These are phyloP conservation scores for Parascedosporium putredinis DNA, from an alignment of 2,329 filamentous ascomycete species.

Conservation along the genomic window DNA sequence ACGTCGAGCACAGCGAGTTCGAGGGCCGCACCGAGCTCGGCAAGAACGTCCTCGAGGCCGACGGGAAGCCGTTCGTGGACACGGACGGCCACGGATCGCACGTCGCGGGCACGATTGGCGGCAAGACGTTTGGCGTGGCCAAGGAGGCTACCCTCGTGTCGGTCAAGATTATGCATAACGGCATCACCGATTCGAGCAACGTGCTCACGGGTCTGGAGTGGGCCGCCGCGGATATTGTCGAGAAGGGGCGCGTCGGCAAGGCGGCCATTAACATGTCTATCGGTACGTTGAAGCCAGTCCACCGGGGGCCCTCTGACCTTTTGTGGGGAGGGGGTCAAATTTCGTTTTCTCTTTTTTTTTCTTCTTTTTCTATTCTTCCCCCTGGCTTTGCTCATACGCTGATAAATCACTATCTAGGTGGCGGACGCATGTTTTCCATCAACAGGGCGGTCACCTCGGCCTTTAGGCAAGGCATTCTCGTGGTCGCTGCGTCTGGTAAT, in stretches of 20 bases:
- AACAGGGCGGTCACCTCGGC: conserved; percentile 28
- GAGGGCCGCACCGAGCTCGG: conserved; percentile 29
- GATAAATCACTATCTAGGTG: no score
- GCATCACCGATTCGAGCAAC: conserved; percentile 12
- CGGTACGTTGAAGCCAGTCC: conserved; percentile 19
- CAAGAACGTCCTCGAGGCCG: conserved; percentile 22
- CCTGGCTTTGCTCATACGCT: no score
- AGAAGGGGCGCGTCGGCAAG: conserved; percentile 12
- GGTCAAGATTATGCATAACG: conserved; percentile 34
- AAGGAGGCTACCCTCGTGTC: conserved; percentile 32
- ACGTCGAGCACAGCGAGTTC: conserved; percentile 32
- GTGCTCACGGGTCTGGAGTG: conserved; percentile 28
- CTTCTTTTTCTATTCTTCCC: not conserved
- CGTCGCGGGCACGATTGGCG: conserved; percentile 24
- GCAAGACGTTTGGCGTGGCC: conserved; percentile 25
- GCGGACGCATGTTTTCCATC: conserved; percentile 10
- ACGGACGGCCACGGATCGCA: conserved; percentile 30
- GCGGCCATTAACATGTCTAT: conserved; percentile 33
- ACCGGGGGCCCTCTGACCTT: conserved; percentile 9
- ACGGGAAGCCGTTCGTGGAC: conserved; percentile 16
- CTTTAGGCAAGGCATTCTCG: conserved; percentile 24
- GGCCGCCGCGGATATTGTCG: conserved; percentile 20
- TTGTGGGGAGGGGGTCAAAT: not conserved
- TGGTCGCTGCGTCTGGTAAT: conserved; percentile 33
- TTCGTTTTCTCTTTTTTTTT: not conserved